Conservation (phyloP, 148 eudicot genomes). For the Cornus kousa region DNA sequence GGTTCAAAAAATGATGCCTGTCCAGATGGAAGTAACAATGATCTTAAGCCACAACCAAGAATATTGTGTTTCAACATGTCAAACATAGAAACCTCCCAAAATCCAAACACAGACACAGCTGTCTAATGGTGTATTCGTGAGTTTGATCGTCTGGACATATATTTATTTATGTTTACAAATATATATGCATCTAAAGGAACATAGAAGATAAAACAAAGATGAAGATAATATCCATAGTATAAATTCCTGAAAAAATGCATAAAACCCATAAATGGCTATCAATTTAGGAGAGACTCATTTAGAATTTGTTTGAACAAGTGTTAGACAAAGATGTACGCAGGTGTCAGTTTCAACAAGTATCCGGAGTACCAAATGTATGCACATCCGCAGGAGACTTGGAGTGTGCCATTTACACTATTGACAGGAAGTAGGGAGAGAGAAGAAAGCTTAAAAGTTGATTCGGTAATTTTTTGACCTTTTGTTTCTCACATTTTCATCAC, state of each 20-base stretch:
- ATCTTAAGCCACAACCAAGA: not conserved
- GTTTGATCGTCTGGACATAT: not conserved
- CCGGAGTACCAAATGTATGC: not conserved
- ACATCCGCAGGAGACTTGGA: no score
- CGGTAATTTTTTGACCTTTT: no score
- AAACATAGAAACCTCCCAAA: not conserved
- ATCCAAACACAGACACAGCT: not conserved
- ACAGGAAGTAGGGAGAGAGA: no score
- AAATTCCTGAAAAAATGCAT: not conserved
- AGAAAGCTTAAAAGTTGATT: not conserved
- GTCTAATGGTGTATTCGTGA: not conserved
- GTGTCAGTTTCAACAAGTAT: no score
- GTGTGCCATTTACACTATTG: no score
- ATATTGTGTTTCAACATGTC: not conserved
- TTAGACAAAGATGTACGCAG: no score
- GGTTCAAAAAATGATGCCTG: not conserved
- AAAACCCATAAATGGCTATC: not conserved
- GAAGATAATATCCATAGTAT: not conserved
- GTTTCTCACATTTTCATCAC: not conserved
- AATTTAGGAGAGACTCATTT: not conserved
- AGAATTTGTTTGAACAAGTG: no score
- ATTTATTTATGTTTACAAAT: not conserved
- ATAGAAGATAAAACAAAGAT: not conserved
- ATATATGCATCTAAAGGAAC: not conserved
- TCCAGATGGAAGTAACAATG: not conserved